Base-by-base conservation (phyloP, 805 yeast genomes). In the Maudiozyma bulderi region DNA sequence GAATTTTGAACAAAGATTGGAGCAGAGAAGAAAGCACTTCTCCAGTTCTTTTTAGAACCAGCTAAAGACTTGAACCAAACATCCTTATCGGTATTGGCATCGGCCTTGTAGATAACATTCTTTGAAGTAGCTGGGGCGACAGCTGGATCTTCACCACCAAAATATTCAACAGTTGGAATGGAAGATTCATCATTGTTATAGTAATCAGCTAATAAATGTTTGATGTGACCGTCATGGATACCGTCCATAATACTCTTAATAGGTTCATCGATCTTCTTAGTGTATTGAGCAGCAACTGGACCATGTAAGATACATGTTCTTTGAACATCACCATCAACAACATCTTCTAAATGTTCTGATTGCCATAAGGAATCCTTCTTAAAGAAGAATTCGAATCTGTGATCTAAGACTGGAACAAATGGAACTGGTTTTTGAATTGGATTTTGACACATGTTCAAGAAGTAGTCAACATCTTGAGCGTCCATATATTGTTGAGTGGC, bases 301-400 rank as follows among this genome's bases (percentile, higher is more conserved):
- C 99, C 98, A 62, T 89, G 96, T 62, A 93, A 78, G 58, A 93
- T 89, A 85, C 99, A 95, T n/a, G 97, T 91, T 77, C 99, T 85
- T 71, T 90, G 90, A 54, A 93, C 98, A 67, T 93, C 99, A 62
- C 85, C 88, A 57, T 78, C 98, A 56, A 87, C 90, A 65, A 93
- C 98, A 52, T 97, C 86, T 67, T 89, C 97, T 65, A 93, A 78
- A 67, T 87, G 91, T 75, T 93, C 98, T 28, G 96, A 86, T 77
- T 93, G 99, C 99, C 99, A 93, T 68, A 93, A 77, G 32, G 98
- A 91, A 71, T 93, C 99, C 75, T 93, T 93, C 81, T 93, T 93
- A 81, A 93, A 93, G 79, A 86, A 93, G 65, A 84, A 82, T 70
- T 93, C 97, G 62, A 93, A 88, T 74, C 87, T 85, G 57, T 87